Evolutionary conservation across 352 stramenopile species (phyloP).

Genomic region (Phytophthora tubulina): DNA sequence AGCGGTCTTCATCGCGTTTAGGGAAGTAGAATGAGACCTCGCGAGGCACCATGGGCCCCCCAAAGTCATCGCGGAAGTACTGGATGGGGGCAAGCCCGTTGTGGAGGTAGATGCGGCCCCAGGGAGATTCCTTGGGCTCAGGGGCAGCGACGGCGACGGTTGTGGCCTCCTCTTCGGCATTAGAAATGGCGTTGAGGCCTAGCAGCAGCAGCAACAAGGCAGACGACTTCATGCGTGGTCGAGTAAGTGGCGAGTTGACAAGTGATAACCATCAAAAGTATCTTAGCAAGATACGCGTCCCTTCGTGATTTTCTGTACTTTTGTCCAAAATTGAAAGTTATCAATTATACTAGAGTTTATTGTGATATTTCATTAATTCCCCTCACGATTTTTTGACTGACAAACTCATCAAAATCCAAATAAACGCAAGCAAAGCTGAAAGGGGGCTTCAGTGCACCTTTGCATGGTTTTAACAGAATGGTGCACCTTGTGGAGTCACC

Average conservation of each 20-base stretch:
- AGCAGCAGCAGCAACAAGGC: conserved; percentile 10
- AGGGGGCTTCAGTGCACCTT: no score
- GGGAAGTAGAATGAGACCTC: conserved; percentile 67
- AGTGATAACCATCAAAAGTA: conserved; percentile 12
- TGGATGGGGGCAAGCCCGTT: conserved; percentile 71
- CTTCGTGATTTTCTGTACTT: conserved; percentile 12
- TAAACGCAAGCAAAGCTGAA: no score
- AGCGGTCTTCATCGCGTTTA: conserved; percentile 37
- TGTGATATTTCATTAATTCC: neutral
- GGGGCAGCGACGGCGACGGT: neutral
- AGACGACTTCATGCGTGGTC: conserved; percentile 18
- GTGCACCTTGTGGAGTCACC: no score
- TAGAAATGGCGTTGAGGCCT: neutral
- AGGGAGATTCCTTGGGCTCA: conserved; percentile 47
- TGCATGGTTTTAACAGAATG: no score
- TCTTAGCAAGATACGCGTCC: conserved; percentile 23
- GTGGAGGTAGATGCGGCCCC: conserved; percentile 77
- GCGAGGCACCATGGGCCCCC: conserved; percentile 46
- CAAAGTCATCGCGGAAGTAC: conserved; percentile 75
- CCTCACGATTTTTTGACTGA: neutral
- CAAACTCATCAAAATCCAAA: no score
- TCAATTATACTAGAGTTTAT: neutral
- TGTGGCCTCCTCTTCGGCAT: conserved; percentile 1
- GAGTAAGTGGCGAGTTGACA: conserved; percentile 1
- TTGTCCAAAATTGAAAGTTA: neutral